These are phyloP conservation scores for Auricularia cornea DNA, from an alignment of 768 basidiomycete species.

Conservation along the genomic window DNA sequence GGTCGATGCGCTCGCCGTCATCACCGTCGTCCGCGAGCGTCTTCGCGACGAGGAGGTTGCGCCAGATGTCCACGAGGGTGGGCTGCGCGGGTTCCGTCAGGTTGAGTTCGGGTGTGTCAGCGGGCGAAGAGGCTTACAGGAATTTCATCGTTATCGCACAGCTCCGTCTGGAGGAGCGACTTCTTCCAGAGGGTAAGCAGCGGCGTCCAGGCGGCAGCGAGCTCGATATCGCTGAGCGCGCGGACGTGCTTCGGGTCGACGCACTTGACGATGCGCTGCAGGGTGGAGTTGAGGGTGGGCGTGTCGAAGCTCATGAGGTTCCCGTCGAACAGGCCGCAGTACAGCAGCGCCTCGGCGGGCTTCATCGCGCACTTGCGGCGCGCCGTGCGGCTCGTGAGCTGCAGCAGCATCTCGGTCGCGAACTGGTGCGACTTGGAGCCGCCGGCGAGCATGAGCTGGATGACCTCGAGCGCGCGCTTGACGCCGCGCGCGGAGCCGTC, in stretches of 20 bases:
- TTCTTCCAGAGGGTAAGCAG: conserved; percentile 48
- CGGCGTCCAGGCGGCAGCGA: conserved; percentile 41
- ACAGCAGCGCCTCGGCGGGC: conserved; percentile 35
- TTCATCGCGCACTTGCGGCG: conserved; percentile 35
- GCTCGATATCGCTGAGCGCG: conserved; percentile 48
- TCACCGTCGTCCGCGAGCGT: conserved; percentile 29
- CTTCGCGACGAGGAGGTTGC: conserved; percentile 45
- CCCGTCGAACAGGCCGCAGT: conserved; percentile 46
- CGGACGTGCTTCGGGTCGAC: conserved; percentile 47
- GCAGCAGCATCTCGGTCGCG: conserved; percentile 42
- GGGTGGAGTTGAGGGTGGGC: conserved; percentile 34
- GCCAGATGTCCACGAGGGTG: conserved; percentile 50
- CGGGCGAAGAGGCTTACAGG: conserved; percentile 36
- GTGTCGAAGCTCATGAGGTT: conserved; percentile 48
- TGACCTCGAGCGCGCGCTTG: conserved; percentile 38
- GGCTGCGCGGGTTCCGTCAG: conserved; percentile 21
- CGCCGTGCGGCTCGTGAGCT: conserved; percentile 19
- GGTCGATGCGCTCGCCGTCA: conserved; percentile 27
- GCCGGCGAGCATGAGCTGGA: conserved; percentile 53
- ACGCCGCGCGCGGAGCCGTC: conserved; percentile 24
- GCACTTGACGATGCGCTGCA: conserved; percentile 46
- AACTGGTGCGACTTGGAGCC: conserved; percentile 40
- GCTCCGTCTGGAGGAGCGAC: conserved; percentile 35
- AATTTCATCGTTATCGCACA: conserved; percentile 35
- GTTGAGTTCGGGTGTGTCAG: not conserved